Evolutionary conservation across 345 rosid genomes (phyloP), one percentile per base, ranked within the genome.

Genomic region (Lepidium didymum): DNA sequence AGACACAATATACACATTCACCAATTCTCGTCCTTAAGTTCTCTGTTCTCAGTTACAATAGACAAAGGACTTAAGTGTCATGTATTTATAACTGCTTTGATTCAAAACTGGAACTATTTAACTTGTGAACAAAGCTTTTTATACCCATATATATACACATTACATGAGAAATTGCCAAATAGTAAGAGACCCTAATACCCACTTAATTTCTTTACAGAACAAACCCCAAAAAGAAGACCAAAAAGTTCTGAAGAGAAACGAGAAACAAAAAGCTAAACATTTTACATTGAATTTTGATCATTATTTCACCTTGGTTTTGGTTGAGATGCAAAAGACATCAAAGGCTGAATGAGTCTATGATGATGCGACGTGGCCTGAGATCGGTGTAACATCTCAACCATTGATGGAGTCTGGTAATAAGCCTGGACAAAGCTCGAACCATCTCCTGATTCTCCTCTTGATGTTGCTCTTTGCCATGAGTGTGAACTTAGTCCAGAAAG

Each of bases 381-480:
- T 29, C 87, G 84, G 68, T 80, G 75, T 21, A 95, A 87, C 99
- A 95, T 95, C 83, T 91, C 89, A 8, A 85, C 77, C 99, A 95
- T 95, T 8, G 89, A 89, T 19, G 93, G 99, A 8, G 99, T 91
- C 64, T 86, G 96, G 60, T 94, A 91, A 56, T 75, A 75, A 21
- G 93, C 77, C 43, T 86, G 96, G 27, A 86, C 75, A 51, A 95
- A 81, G 78, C 96, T 95, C 10, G 89, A 91, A 51, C 93, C 83
- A 2, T 89, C 96, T 1, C 90, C 84, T 57, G 96, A 89, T 80
- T 91, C 96, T 29, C 99, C 97, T 81, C 99, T 91, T 9, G 96
- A 78, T 9, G 97, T 91, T 27, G 99, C 97, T 83, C 99, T 83
- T 78, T 94, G 99, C 99, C 99, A 91, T 10, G 96, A 94, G 59